A percentile compares a stretch with the other conserved stretches of the same genome.
Evolutionary conservation across 768 basidiomycete species (phyloP).

Genomic region (Albatrellus ellisii): DNA sequence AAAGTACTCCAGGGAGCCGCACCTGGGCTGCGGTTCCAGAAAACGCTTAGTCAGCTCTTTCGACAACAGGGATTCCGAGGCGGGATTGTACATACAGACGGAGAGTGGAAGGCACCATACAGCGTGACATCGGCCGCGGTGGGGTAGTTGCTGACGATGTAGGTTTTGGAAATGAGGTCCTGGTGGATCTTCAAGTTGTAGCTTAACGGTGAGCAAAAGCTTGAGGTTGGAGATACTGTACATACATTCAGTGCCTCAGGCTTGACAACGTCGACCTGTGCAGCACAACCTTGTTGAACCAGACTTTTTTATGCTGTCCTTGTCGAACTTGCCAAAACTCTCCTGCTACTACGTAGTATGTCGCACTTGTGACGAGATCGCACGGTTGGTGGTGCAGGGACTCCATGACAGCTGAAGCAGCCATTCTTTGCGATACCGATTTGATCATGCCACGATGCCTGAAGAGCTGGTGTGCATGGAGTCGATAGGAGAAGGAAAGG

Average conservation of each 20-base stretch:
- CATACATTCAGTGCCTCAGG: conserved; percentile 38
- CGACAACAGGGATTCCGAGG: neutral
- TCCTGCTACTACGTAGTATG: no score
- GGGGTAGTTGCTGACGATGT: conserved; percentile 71
- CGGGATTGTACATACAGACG: conserved; percentile 66
- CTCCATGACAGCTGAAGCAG: no score
- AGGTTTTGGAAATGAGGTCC: conserved; percentile 65
- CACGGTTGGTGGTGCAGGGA: no score
- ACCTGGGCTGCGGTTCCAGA: conserved; percentile 46
- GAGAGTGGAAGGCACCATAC: conserved; percentile 80
- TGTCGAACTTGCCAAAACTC: conserved; percentile 43
- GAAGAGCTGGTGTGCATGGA: no score
- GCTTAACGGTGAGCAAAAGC: neutral
- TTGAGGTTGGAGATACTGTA: neutral
- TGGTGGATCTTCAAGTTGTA: conserved; percentile 71
- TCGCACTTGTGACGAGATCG: no score
- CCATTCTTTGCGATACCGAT: no score
- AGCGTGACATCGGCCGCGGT: conserved; percentile 86
- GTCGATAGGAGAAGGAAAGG: no score
- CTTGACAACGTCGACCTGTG: conserved; percentile 31
- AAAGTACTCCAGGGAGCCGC: conserved; percentile 61
- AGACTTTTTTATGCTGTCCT: conserved; percentile 51
- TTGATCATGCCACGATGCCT: no score
- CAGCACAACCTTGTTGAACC: conserved; percentile 65
- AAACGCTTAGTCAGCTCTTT: neutral